Evolutionary conservation across 768 basidiomycete species (phyloP), one percentile per base, ranked within the genome.

Genomic region (Clathrus columnatus): DNA sequence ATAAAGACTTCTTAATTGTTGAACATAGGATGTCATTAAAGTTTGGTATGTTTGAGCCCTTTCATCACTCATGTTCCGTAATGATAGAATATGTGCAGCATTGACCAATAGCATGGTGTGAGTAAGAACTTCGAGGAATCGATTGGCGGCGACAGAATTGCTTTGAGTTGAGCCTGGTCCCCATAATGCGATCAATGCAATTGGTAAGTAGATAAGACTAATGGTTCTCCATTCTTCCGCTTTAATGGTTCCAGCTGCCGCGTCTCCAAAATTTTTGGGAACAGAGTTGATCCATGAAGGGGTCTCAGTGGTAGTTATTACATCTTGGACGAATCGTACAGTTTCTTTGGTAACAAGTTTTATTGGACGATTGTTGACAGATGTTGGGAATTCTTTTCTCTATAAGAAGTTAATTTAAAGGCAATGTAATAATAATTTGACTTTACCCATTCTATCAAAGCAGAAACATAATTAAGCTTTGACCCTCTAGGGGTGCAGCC

Each of bases 141-240:
- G 30, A 32, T 32, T 16, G 7, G 16, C 30, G 7, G 30, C 7
- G 7, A 7, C 7, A 7, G 16, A 32, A 16, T 32, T 32, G n/a
- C n/a, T n/a, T n/a, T n/a, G n/a, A n/a, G n/a, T n/a, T n/a, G n/a
- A n/a, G n/a, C 51, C 20, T 20, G 62, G 59, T 21, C 69, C 61
- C 67, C 72, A 73, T 1, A 70, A 41, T 14, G 62, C 65, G 8
- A 71, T 57, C 1, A 74, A 59, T 0, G 70, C 66, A 4, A 73
- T 60, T 1, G 72, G 72, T 3, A 74, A 59, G 49, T 69, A 69
- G 14, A 72, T 51, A 0, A 62, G 68, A 28, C 57, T 50, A 4
- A 71, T 42, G 0, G 60, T 59, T 6, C 63, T 57, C 72, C 73
- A 74, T 55, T 74, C 62, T 27, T 69, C 70, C 0, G 71, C 70